Conservation (phyloP, 345 rosid species). For the Hevea brasiliensis region DNA sequence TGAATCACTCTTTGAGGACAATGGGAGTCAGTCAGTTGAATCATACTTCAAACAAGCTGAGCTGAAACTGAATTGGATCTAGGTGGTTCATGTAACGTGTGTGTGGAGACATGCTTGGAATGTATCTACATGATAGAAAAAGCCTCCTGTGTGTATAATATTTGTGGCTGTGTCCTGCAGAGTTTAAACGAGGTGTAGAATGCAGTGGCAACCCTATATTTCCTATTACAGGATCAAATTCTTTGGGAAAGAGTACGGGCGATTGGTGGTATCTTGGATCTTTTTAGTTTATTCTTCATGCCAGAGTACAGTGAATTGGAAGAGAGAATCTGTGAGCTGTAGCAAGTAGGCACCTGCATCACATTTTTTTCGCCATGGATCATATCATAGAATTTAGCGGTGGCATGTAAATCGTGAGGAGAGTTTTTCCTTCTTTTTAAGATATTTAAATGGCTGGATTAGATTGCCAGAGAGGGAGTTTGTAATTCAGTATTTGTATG, state of each 20-base stretch:
- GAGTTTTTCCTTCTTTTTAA: not conserved
- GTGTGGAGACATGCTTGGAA: not conserved
- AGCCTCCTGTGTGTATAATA: constrained; percentile 12
- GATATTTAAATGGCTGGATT: constrained; percentile 4
- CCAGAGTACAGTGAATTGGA: constrained; percentile 7
- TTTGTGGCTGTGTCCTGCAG: constrained; percentile 6
- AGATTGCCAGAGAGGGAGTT: not conserved
- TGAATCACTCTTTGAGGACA: constrained; percentile 44
- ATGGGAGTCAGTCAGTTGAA: constrained; percentile 27
- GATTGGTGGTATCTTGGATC: not conserved
- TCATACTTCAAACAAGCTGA: constrained; percentile 14
- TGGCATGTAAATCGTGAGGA: constrained; percentile 34
- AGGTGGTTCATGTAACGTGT: not conserved
- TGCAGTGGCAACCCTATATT: constrained; percentile 9
- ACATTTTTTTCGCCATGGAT: constrained; percentile 17
- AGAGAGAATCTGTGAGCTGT: constrained; percentile 22
- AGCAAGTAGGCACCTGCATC: constrained; percentile 8
- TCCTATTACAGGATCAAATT: constrained; percentile 15
- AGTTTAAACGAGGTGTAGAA: constrained; percentile 12
- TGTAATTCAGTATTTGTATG: not conserved
- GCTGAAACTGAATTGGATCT: constrained; percentile 17
- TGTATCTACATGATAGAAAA: not conserved
- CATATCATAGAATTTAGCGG: constrained; percentile 28
- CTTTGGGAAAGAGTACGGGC: constrained; percentile 28
- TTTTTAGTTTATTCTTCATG: not conserved